phyloP scores from a whole-genome alignment of 495 filamentous ascomycete genomes.

The Penicillium robsamsonii region DNA sequence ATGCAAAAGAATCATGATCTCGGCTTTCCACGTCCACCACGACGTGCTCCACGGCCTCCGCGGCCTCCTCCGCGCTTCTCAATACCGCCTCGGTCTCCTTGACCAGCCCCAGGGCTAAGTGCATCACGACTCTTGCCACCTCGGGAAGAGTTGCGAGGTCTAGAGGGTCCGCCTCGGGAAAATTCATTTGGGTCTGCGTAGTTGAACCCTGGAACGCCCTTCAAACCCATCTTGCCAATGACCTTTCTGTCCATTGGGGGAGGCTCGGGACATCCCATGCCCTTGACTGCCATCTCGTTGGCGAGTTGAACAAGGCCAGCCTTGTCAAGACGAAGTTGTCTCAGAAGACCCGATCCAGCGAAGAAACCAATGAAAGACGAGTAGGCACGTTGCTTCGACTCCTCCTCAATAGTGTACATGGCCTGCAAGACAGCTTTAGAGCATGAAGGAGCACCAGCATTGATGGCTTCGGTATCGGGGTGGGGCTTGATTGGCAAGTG shows the following conservation, averaged over 20 bases:
- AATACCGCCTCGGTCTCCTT: slow-evolving; percentile 23
- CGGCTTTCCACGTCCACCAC: slow-evolving; percentile 19
- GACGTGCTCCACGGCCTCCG: slow-evolving; percentile 17
- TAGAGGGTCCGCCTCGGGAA: slow-evolving; percentile 11
- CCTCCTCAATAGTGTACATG: slow-evolving; percentile 46
- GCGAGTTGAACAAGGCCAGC: slow-evolving; percentile 44
- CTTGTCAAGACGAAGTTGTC: slow-evolving; percentile 39
- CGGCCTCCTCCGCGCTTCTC: slow-evolving; percentile 28
- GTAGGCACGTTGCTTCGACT: slow-evolving; percentile 54
- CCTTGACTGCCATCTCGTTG: slow-evolving; percentile 43
- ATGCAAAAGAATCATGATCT: slow-evolving; percentile 7
- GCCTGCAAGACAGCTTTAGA: slow-evolving; percentile 26
- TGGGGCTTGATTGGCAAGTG: slow-evolving; percentile 56
- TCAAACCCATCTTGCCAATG: slow-evolving; percentile 50
- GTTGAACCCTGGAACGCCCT: slow-evolving; percentile 47
- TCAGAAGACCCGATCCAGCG: slow-evolving; percentile 40
- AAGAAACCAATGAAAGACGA: slow-evolving; percentile 54
- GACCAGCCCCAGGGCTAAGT: slow-evolving; percentile 33
- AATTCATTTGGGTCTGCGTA: slow-evolving; percentile 29
- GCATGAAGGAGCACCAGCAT: slow-evolving; percentile 24
- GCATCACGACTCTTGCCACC: slow-evolving; percentile 28
- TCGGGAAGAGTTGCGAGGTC: slow-evolving; percentile 17
- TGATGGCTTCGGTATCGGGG: slow-evolving; percentile 40
- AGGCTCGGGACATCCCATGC: slow-evolving; percentile 47
- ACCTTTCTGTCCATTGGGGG: slow-evolving; percentile 47